Base-by-base conservation (phyloP, 345 rosid genomes). In the Mangifera indica region DNA sequence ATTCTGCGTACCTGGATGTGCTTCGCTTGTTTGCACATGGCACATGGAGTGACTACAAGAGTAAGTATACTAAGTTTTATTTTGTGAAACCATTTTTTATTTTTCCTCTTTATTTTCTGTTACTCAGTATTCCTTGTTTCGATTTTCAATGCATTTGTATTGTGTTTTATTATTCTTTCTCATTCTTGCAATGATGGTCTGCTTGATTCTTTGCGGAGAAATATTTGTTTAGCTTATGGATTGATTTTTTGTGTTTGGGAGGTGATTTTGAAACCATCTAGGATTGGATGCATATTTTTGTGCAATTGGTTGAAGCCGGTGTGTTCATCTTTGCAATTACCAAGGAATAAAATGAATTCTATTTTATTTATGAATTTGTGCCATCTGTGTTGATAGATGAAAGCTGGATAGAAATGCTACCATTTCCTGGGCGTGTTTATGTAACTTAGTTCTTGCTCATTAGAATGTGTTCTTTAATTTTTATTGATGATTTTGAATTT, bases 21-120 rank as follows among this genome's bases (percentile, higher is more conserved):
- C 92, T 96, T 60, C 84, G 88, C 14, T 78, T 93, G 88, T 96
- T 91, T 81, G 92, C 96, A 4, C 92, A 93, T 70, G 98, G 99
- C 68, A 96, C 96, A 14, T 93, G 98, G 98, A 84, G 82, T 71
- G 97, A 96, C 70, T 96, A 88, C 88, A 96, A 88, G 82, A 77
- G 99, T 95, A 84, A 81, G 81, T 69, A 20, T 65, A 10, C 24
- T 6, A 48, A 20, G 1, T 42, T n/a, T 44, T 24, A 6, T 9
- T 15, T 18, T 5, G 63, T 69, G 29, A 42, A 17, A 20, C 44
- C 60, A 29, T 26, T 20, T 61, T 9, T 21, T 25, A 44, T 20
- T 61, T 9, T 21, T 25, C 21, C 4, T 58, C 25, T 20, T 64
- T 64, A 37, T 37, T 37, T 37, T 1, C 42, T 37, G 15, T 60